These are phyloP conservation scores for Globisporangium radiosum DNA, from an alignment of 352 stramenopile species.

Conservation along the genomic window DNA sequence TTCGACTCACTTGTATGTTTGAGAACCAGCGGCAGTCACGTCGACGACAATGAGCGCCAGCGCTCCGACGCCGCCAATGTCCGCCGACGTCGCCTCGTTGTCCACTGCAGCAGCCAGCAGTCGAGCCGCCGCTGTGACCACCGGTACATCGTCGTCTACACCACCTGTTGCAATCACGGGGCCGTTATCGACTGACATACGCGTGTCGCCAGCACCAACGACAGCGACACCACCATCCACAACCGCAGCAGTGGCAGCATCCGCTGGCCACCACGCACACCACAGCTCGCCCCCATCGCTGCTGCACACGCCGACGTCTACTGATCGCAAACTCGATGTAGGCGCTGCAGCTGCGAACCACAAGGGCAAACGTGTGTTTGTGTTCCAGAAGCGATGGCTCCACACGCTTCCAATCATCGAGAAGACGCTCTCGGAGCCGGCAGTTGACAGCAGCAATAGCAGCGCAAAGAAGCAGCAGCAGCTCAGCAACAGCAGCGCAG, in stretches of 20 bases:
- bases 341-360: not conserved
- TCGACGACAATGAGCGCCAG: no score
- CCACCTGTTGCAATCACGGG: no score
- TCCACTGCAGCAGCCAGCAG: no score
- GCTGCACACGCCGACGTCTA: not conserved
- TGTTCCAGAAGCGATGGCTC: slow-evolving; percentile 76
- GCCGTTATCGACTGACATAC: no score
- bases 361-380: slow-evolving; percentile 67
- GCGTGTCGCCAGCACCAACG: not conserved
- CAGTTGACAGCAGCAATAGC: not conserved
- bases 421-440: slow-evolving; percentile 38
- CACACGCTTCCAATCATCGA: slow-evolving; percentile 76
- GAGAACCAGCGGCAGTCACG: no score
- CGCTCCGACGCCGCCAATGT: no score
- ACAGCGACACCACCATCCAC: not conserved
- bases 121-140: no score
- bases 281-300: not conserved
- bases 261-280: no score
- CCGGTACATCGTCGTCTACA: no score
- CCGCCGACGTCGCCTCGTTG: no score
- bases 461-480: slow-evolving; percentile 21
- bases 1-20: no score
- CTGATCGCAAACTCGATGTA: slow-evolving; percentile 1
- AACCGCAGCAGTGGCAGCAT: no score
- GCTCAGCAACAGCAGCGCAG: not conserved